Evolutionary conservation across 495 filamentous ascomycete species (phyloP).

Genomic region (Tuber calosporum): DNA sequence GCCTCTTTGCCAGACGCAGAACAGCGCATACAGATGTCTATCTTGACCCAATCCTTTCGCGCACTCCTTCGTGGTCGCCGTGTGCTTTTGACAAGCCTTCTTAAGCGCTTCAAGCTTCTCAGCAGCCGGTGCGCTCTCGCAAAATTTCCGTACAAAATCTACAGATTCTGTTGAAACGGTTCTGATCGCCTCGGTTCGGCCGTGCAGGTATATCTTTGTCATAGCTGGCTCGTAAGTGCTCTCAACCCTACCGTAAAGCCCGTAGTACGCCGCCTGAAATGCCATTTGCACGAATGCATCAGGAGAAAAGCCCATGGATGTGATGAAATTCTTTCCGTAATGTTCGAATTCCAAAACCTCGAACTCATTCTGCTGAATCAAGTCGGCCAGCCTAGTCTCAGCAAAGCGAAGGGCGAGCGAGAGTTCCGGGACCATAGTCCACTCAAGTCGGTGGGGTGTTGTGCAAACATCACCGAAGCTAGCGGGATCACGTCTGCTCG

Average conservation of each 20-base stretch:
- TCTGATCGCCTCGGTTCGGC: slow-evolving; percentile 87
- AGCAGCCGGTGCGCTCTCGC: slow-evolving; percentile 76
- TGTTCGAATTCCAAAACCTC: slow-evolving; percentile 78
- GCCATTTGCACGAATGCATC: slow-evolving; percentile 99
- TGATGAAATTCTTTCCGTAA: slow-evolving; percentile 97
- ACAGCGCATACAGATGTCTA: slow-evolving; percentile 86
- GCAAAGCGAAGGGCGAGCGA: slow-evolving; percentile 88
- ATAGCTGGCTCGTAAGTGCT: slow-evolving; percentile 97
- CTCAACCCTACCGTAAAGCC: slow-evolving; percentile 87
- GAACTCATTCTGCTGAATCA: slow-evolving; percentile 96
- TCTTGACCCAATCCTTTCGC: slow-evolving; percentile 90
- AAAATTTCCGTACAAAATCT: slow-evolving; percentile 88
- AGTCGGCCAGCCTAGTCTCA: slow-evolving; percentile 85
- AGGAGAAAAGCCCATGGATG: slow-evolving; percentile 89
- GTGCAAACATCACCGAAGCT: slow-evolving; percentile 93
- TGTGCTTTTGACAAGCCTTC: slow-evolving; percentile 75
- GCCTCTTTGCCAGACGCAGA: slow-evolving; percentile 87
- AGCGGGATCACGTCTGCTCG: slow-evolving; percentile 82
- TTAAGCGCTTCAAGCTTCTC: slow-evolving; percentile 77
- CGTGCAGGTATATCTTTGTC: slow-evolving; percentile 90
- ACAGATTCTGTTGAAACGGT: slow-evolving; percentile 72
- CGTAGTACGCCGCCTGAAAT: slow-evolving; percentile 97
- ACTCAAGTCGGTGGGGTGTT: slow-evolving; percentile 91
- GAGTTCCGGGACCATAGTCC: slow-evolving; percentile 93
- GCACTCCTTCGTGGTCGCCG: slow-evolving; percentile 72